Evolutionary conservation across 805 yeast species (phyloP), one percentile per base, ranked within the genome.

Genomic region (Ogataea pini): DNA sequence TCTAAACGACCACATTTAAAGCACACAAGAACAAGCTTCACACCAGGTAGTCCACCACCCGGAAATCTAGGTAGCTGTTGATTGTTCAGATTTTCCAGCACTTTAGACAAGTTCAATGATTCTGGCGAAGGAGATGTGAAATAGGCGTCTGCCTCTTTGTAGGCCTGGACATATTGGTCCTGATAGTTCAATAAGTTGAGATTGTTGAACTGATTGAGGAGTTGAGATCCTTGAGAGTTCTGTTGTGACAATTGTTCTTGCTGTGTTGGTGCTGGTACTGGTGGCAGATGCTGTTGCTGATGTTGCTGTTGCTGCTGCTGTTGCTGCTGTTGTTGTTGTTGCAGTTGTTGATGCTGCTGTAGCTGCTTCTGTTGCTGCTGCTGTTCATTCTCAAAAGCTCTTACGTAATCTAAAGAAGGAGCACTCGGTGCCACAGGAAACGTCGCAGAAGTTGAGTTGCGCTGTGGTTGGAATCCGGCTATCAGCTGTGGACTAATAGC

Each of bases 1-100:
- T 89, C 96, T 47, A 84, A 69, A 36, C 97, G 73, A 7, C 89
- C 88, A 24, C 85, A 81, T 64, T 90, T 89, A 70, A 89, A 89
- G 47, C 83, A 82, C 36, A 89, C 86, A 38, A 85, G 68, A 29
- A 82, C 78, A 47, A 87, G 72, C 50, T 69, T 71, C 44, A 58
- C 63, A 2, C 57, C 60, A 1, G 62, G 70, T 63, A 59, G 57
- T 13, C 60, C 63, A 3, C 59, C 60, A 2, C 55, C 56, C 41
- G 59, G 73, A 48, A 49, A 74, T 57, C 50, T 67, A 46, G 68
- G 77, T 34, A 64, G 45, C 20, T 57, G 55, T 7, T 42, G 52
- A 24, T 51, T 58, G 32, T 57, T 59, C 31, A 64, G 50, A 28
- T 50, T 48, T 25, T 56, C 52, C 27, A 62, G 51, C 31, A 54